Evolutionary conservation across 1,284 basidiomycete species (phyloP), one percentile per base, ranked within the genome.

Genomic region (Apiotrichum domesticum): DNA sequence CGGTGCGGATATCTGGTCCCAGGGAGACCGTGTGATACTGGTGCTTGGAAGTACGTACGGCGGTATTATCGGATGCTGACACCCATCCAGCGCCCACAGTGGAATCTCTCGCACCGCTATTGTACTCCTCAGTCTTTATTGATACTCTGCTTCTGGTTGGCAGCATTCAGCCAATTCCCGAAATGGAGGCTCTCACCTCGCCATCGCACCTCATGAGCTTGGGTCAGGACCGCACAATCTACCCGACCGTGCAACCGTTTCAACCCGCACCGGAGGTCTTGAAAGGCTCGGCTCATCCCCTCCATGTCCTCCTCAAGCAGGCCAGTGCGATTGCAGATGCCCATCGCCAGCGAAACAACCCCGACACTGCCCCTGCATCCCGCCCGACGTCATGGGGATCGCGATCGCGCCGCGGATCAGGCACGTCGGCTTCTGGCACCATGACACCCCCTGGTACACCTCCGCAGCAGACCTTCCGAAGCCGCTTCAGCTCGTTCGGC

Each of bases 121-220:
- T 73, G 6, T 68, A 68, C 49, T 68, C 70, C 46, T 62, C 65
- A 0, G 46, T 55, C 1, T 73, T 70, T 54, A 47, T 59, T 9
- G 55, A 65, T 37, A 73, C 71, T 0, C 61, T 72, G 10, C 50
- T 73, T 9, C 62, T 73, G 9, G 62, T 73, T 33, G 70, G 66
- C 13, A 61, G 66, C 1, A 42, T 54, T 6, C 42, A 56, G 10
- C 65, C 70, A 4, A 35, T 62, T 2, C 65, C 68, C 10, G 63
- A 65, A 33, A 67, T 73, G 33, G 64, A 72, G 47, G 64, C 66
- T 2, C 62, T 71, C n/a, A 59, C 59, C 5, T 70, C 67, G 3
- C 67, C 69, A 5, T 68, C 67, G 6, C 59, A 69, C 41, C 62
- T 70, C 33, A 55, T 69, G 46, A 56, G 56, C n/a, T 6, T 48